Conservation (phyloP, 495 filamentous ascomycete genomes). For the Neurospora tetrasperma region DNA sequence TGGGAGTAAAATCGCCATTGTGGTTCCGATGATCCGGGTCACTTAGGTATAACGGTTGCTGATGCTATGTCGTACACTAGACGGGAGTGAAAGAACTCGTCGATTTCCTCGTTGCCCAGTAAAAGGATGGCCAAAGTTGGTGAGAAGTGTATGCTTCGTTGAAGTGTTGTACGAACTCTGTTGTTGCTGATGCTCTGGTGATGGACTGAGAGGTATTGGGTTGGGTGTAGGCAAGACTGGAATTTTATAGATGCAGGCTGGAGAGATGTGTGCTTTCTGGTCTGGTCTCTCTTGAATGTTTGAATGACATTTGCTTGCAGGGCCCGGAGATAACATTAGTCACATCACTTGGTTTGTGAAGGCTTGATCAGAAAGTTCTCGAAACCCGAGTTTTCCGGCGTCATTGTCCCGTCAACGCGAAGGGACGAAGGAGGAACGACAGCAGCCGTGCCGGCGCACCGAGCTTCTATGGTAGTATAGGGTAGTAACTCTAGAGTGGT, state of each 20-base stretch:
- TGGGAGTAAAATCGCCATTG: slow-evolving; percentile 12
- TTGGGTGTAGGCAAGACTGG: background rate
- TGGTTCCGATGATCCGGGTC: background rate
- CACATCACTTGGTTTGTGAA: background rate
- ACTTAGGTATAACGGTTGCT: background rate
- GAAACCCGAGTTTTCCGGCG: slow-evolving; percentile 3
- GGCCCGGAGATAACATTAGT: background rate
- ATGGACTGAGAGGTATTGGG: background rate
- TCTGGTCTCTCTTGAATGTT: background rate
- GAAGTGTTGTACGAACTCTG: background rate
- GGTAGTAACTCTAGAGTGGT: background rate
- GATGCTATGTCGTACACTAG: background rate
- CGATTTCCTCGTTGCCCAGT: background rate
- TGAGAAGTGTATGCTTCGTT: background rate
- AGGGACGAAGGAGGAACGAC: background rate
- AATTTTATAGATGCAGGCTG: background rate
- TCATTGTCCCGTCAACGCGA: background rate
- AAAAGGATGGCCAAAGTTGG: background rate
- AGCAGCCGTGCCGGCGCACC: background rate
- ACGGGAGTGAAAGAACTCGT: background rate
- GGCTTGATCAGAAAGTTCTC: slow-evolving; percentile 5
- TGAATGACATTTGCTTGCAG: background rate
- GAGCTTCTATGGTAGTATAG: background rate
- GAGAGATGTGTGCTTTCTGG: background rate
- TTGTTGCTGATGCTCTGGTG: background rate